A percentile compares a stretch with the other conserved stretches of the same genome.
Evolutionary conservation across 352 stramenopile species (phyloP).

Genomic region (Globisporangium paroecandrum): DNA sequence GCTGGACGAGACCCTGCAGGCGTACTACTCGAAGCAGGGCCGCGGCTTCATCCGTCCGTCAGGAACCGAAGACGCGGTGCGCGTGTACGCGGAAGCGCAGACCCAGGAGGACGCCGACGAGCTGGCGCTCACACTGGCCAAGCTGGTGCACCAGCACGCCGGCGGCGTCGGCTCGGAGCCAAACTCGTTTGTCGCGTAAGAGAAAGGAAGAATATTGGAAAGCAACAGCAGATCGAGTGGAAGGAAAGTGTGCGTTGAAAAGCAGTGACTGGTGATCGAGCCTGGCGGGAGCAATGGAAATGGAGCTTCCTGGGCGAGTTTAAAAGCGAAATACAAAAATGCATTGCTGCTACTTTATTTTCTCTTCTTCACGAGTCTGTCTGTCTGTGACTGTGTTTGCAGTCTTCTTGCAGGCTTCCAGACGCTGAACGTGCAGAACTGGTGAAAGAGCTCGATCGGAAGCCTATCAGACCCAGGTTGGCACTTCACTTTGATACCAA

Average conservation of each 20-base stretch:
- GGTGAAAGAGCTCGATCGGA: background rate
- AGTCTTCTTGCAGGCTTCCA: background rate
- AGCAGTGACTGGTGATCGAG: background rate
- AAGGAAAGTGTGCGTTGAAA: background rate
- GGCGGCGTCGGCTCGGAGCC: constrained; percentile 65
- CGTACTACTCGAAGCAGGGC: constrained; percentile 51
- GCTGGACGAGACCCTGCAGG: constrained; percentile 49
- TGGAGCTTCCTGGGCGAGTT: background rate
- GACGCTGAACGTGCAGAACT: background rate
- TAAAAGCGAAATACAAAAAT: constrained; percentile 8
- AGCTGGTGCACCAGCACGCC: constrained; percentile 74
- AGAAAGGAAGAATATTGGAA: background rate
- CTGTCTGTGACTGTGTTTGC: background rate
- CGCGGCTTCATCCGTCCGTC: constrained; percentile 95
- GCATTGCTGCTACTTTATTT: constrained; percentile 2
- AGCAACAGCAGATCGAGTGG: background rate
- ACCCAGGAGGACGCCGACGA: constrained; percentile 89
- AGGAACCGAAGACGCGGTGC: constrained; percentile 97
- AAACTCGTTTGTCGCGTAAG: constrained; percentile 66
- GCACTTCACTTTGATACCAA: too few relatives aligned
- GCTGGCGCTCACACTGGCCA: constrained; percentile 84
- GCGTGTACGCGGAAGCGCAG: constrained; percentile 97
- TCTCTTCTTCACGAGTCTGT: background rate
- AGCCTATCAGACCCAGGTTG: background rate
- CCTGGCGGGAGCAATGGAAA: background rate